Conservation (phyloP, 2,329 filamentous ascomycete genomes). For the Diaporthe sp. region DNA sequence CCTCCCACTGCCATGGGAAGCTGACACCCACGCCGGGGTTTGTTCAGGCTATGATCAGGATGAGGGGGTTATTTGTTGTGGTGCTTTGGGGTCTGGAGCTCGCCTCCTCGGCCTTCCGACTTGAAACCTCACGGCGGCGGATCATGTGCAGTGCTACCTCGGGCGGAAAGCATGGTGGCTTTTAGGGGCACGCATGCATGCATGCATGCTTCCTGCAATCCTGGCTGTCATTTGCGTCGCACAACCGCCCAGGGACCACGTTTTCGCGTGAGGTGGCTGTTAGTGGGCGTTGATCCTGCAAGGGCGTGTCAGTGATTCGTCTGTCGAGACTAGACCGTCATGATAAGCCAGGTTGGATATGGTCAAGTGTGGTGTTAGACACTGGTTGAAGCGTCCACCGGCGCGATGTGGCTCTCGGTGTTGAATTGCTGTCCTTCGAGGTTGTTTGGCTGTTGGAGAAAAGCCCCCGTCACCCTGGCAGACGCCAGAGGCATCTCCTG, state of each 20-base stretch:
- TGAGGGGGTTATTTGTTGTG: background rate
- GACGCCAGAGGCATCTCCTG: background rate
- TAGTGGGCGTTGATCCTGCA: background rate
- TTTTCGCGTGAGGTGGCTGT: background rate
- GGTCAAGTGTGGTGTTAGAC: background rate
- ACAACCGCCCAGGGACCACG: background rate
- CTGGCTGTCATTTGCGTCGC: background rate
- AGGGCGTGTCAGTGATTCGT: background rate
- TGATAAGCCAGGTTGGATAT: background rate
- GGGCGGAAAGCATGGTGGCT: slow-evolving; percentile 3
- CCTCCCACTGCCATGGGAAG: background rate
- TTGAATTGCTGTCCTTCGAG: background rate
- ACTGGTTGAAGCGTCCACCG: background rate
- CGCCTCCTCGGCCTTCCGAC: background rate
- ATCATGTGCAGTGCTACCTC: slow-evolving; percentile 9
- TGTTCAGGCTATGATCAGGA: background rate
- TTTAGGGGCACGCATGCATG: background rate
- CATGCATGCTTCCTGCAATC: background rate
- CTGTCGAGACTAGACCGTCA: background rate
- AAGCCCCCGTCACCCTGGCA: background rate
- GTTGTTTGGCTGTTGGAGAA: background rate
- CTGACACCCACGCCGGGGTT: background rate
- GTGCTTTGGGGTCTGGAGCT: too few species aligned
- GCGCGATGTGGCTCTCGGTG: background rate
- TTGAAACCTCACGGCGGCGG: background rate